phyloP scores from a whole-genome alignment of 805 yeast genomes.

The Wickerhamiella domercqiae region DNA sequence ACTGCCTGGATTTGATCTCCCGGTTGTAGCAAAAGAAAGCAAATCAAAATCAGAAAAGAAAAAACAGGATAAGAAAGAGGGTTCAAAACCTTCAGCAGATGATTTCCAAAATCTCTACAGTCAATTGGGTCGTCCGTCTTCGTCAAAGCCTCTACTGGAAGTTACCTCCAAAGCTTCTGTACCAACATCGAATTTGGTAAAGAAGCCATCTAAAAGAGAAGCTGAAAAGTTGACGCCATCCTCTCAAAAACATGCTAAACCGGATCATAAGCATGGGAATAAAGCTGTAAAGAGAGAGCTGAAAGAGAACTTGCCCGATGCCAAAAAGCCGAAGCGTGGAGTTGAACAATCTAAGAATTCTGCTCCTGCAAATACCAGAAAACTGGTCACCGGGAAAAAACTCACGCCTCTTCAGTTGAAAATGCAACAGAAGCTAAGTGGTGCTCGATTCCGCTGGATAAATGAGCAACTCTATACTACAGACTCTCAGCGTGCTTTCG shows the following conservation, averaged over 20 bases:
- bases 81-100: constrained; percentile 15
- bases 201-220: constrained; percentile 10
- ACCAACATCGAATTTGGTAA: too few species aligned
- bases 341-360: too few species aligned
- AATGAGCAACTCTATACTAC: constrained; percentile 92
- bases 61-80: constrained; percentile 9
- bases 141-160: constrained; percentile 4
- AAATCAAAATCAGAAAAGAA: too few species aligned
- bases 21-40: too few species aligned
- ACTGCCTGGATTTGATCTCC: constrained; percentile 7
- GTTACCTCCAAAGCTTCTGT: too few species aligned
- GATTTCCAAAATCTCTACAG: constrained; percentile 11
- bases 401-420: constrained; percentile 83
- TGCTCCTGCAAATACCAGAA: too few species aligned
- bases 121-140: constrained; percentile 10
- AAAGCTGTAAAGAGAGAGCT: too few species aligned
- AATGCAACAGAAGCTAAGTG: constrained; percentile 88
- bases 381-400: too few species aligned
- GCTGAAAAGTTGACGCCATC: constrained; percentile 12
- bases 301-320: constrained; percentile 8
- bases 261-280: too few species aligned
- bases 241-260: constrained; percentile 14
- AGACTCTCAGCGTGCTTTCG: constrained; percentile 59
- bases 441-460: constrained; percentile 95
- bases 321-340: constrained; percentile 15